Evolutionary conservation across 1,284 basidiomycete genomes (phyloP).

Genomic region (Microbotryum violaceum): DNA sequence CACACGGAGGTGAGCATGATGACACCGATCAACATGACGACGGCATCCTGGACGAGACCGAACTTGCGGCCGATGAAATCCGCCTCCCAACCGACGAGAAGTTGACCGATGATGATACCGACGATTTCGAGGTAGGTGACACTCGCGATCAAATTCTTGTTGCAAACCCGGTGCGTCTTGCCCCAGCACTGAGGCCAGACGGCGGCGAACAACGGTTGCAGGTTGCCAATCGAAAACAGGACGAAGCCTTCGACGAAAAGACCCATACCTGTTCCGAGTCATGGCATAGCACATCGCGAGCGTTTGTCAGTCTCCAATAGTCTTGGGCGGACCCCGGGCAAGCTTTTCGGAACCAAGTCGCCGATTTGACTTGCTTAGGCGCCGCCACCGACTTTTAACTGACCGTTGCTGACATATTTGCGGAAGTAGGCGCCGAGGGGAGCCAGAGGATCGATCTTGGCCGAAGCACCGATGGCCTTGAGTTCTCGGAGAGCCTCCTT

Average conservation of each 20-base stretch:
- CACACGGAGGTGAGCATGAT: constrained; percentile 51
- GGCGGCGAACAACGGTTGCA: constrained; percentile 45
- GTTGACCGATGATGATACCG: constrained; percentile 51
- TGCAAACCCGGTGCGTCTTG: constrained; percentile 43
- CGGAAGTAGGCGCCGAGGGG: constrained; percentile 46
- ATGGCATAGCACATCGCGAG: no score
- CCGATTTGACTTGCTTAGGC: background rate
- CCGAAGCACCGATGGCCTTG: constrained; percentile 44
- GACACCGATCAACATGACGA: constrained; percentile 45
- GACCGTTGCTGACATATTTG: constrained; percentile 49
- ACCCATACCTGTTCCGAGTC: constrained; percentile 32
- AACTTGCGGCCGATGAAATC: constrained; percentile 50
- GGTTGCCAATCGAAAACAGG: constrained; percentile 51
- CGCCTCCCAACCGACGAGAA: constrained; percentile 49
- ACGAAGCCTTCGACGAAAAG: constrained; percentile 49
- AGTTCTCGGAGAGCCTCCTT: constrained; percentile 46
- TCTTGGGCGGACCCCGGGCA: no score
- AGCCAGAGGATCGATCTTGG: constrained; percentile 46
- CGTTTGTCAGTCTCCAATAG: no score
- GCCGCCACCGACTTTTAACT: constrained; percentile 31
- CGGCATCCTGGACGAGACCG: constrained; percentile 40
- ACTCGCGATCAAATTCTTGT: constrained; percentile 30
- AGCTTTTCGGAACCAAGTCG: background rate
- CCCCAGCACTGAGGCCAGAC: constrained; percentile 50
- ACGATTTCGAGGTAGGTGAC: constrained; percentile 45